Evolutionary conservation across 495 filamentous ascomycete genomes (phyloP).

Genomic region (Hypoxylon cercidicola): DNA sequence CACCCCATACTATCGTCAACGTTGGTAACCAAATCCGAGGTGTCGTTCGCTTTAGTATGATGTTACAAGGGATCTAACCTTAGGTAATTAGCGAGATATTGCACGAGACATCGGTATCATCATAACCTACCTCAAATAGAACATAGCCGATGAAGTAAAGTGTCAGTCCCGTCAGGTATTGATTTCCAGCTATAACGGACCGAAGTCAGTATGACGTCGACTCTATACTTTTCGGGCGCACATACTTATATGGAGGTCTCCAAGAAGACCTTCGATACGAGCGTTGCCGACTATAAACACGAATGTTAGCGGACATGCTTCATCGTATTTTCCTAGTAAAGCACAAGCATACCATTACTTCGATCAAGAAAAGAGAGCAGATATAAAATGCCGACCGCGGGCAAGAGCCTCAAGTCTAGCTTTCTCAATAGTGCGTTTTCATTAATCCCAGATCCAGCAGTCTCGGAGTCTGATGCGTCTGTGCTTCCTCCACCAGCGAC

Average conservation of each 20-base stretch:
- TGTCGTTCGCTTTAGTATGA: constrained; percentile 76
- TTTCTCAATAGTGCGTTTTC: constrained; percentile 73
- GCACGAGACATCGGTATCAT: not conserved
- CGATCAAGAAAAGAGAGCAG: constrained; percentile 79
- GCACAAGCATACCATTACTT: constrained; percentile 67
- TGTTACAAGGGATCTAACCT: constrained; percentile 72
- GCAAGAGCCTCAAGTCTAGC: constrained; percentile 71
- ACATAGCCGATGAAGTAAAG: constrained; percentile 84
- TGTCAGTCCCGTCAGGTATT: constrained; percentile 77
- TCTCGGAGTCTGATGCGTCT: constrained; percentile 41
- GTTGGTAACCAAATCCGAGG: constrained; percentile 67
- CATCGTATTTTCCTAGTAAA: not conserved
- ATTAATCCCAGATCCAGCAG: constrained; percentile 53
- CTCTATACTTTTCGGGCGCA: constrained; percentile 20
- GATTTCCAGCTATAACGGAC: constrained; percentile 63
- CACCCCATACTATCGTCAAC: constrained; percentile 59
- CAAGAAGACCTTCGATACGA: constrained; percentile 69
- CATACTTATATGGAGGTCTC: constrained; percentile 69
- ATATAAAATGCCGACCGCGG: constrained; percentile 74
- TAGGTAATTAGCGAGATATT: constrained; percentile 4
- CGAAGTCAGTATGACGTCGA: constrained; percentile 1
- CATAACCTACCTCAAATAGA: constrained; percentile 62
- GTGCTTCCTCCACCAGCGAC: constrained; percentile 19
- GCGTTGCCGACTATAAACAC: constrained; percentile 55
- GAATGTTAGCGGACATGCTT: constrained; percentile 12